Percentiles rank a stretch among this genome's conserved stretches.
Conservation (phyloP, 2,329 filamentous ascomycete genomes). For the Podosphaera xanthii region DNA sequence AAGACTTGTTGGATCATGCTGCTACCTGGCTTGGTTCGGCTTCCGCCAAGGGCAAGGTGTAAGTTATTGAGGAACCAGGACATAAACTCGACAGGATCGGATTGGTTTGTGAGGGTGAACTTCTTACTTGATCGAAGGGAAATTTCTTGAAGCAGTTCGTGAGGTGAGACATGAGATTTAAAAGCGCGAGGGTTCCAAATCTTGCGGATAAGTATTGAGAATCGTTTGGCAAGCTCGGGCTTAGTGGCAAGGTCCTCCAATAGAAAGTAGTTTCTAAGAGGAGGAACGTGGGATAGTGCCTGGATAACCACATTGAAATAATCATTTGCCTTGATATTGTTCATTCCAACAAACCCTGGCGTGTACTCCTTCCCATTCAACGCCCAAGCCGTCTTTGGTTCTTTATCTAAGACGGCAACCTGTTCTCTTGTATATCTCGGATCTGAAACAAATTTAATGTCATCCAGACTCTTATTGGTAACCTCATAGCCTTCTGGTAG, state of each 20-base stretch:
- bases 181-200: constrained; percentile 96
- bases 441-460: constrained; percentile 95
- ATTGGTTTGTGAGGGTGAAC: constrained; percentile 75
- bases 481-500: constrained; percentile 95
- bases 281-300: constrained; percentile 69
- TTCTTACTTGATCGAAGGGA: constrained; percentile 75
- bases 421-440: constrained; percentile 63
- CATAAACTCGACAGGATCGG: constrained; percentile 87
- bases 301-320: constrained; percentile 94
- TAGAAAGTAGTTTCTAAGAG: constrained; percentile 77
- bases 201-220: constrained; percentile 78
- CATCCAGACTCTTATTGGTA: constrained; percentile 76
- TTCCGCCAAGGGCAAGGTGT: constrained; percentile 75
- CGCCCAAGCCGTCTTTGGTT: constrained; percentile 44
- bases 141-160: constrained; percentile 90
- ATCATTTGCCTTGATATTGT: constrained; percentile 99
- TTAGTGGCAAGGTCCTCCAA: constrained; percentile 54
- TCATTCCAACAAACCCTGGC: constrained; percentile 93
- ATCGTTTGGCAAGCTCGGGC: constrained; percentile 69
- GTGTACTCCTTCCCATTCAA: constrained; percentile 66
- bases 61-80: constrained; percentile 96
- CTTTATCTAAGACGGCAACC: constrained; percentile 55
- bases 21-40: constrained; percentile 60
- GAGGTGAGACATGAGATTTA: constrained; percentile 87
- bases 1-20: constrained; percentile 84